Evolutionary conservation across 192 early-diverging fungal genomes (phyloP).

Genomic region (Linnemannia zychae): DNA sequence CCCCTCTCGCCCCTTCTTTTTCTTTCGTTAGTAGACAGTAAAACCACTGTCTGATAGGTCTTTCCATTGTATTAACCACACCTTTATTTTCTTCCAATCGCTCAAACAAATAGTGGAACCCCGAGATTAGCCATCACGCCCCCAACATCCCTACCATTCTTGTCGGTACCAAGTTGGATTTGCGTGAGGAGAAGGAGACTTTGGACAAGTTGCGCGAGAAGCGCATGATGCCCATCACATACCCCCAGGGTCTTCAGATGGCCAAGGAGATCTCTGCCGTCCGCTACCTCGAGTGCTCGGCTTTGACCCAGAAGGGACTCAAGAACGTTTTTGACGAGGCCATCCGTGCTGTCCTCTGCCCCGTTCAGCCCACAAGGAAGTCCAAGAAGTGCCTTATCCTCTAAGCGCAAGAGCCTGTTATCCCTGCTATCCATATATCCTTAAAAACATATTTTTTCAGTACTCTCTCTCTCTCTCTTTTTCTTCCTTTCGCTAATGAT

Average conservation of each 20-base stretch:
- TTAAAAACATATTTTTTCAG: neutral
- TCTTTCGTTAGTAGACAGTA: neutral
- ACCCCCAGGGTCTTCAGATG: constrained; percentile 90
- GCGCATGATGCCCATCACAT: constrained; percentile 89
- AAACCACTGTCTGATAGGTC: neutral
- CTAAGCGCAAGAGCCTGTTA: constrained; percentile 56
- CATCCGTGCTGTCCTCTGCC: constrained; percentile 92
- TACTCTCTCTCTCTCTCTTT: no score
- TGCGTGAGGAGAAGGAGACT: constrained; percentile 94
- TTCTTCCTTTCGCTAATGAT: neutral
- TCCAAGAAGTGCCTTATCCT: constrained; percentile 83
- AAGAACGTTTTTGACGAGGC: constrained; percentile 99
- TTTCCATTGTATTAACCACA: neutral
- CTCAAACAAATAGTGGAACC: constrained; percentile 80
- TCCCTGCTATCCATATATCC: no score
- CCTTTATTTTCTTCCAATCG: neutral
- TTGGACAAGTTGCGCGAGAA: constrained; percentile 90
- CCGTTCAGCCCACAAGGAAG: constrained; percentile 73
- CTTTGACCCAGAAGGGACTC: constrained; percentile 96
- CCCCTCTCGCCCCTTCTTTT: neutral
- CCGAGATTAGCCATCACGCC: constrained; percentile 96
- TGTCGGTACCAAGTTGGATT: constrained; percentile 97
- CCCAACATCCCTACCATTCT: constrained; percentile 94
- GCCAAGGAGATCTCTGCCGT: constrained; percentile 90
- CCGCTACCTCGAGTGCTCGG: constrained; percentile 97